Base-by-base conservation (phyloP, 129 eudicot species). In the Escallonia herrerae region DNA sequence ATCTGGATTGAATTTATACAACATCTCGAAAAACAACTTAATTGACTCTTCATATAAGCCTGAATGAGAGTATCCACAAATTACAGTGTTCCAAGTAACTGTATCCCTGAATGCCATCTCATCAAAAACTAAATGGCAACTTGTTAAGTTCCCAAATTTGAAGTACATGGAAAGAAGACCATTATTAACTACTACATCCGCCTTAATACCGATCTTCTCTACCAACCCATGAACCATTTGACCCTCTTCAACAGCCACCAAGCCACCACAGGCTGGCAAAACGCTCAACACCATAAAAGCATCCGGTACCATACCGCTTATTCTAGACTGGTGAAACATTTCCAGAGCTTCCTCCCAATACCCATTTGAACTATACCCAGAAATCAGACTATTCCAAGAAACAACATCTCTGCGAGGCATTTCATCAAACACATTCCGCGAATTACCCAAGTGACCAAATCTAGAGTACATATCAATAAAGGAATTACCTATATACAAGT, bases 361-460 rank as follows among this genome's bases (percentile, higher is more conserved):
- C 71, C 87, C 91, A 71, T 88, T 81, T 1, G 96, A 82, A 71
- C 83, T 84, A 77, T 82, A 88, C 61, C 91, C 89, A 4, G 91
- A 88, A 69, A 88, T 74, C 65, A 88, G 51, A 80, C 84, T 84
- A 54, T 88, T 88, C 91, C 91, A 88, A 13, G 86, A 74, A 68
- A 83, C 86, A 43, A 67, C 58, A 72, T 86, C 95, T 71, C 77
- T 75, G 2, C 42, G n/a, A 40, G 68, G 71, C 95, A 86, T 83
- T 80, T 54, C 68, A 55, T 80, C 85, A 47, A 83, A 83, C 77
- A 83, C 83, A 43, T 68, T 58, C 39, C 67, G 83, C 9, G 90
- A 86, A 43, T 39, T 45, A 14, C 49, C 72, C 77, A 84, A 49
- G 2, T 47, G 56, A 44, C 64, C 40, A 22, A 73, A 68, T 74